Base-by-base conservation (phyloP, 495 filamentous ascomycete species). In the Neurospora cerealis region DNA sequence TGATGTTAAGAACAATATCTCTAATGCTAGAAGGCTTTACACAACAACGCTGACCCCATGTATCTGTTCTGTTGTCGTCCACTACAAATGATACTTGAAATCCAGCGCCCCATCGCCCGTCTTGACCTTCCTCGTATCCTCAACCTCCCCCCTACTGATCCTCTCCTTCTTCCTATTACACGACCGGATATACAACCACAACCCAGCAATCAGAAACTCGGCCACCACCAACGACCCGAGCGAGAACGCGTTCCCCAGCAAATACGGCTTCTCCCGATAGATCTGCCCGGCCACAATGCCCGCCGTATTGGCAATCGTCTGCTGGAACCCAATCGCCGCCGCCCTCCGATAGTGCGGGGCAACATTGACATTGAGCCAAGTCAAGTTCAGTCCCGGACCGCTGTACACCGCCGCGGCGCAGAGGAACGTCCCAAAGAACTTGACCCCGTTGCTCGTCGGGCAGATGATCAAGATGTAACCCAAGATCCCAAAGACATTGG, bases 321-420 rank as follows among this genome's bases (percentile, higher is more conserved):
- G 84, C 70, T 90, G 87, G 37, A 90, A 74, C 1, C 88, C 88
- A 71, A 89, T 86, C 6, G 84, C 86, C 7, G 87, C 80, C 0
- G 89, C 86, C 6, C 88, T 84, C 19, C 86, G 83, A 73, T 88
- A 88, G 66, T 91, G 87, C 34, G 87, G 87, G 2, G 88, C 87
- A 7, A 87, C 78, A 73, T 89, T 91, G 73, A 87, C 84, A 69
- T 88, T 87, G 32, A 89, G 77, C 88, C 87, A 89, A 10, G 85
- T 85, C 19, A 89, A 73, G 77, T 87, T 88, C 24, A 89, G 75
- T 8, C 87, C 87, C 4, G 85, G 81, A 10, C 82, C 83, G 11
- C 82, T 83, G 72, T 87, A 89, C 13, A 86, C 82, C 5, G 86
- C 85, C 36, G 87, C 81, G 1, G 84, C 86, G 40, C 83, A 85